Percentiles rank a stretch among this genome's conserved stretches.
Conservation (phyloP, 225 moss, liverwort and hornwort genomes). For the Ulota crispa region DNA sequence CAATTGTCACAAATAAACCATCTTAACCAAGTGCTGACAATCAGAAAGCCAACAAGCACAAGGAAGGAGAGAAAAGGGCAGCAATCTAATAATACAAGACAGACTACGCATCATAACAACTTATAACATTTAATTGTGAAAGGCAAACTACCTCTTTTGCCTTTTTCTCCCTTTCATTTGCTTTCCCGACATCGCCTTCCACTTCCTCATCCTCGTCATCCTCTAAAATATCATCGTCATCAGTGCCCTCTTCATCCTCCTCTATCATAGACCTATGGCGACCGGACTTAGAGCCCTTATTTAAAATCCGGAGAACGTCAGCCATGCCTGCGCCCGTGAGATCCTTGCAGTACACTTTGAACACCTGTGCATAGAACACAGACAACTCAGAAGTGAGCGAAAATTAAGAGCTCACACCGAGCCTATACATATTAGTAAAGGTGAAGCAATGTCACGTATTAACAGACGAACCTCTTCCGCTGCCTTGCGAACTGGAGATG, state of each 20-base stretch:
- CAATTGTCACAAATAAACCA: conserved; percentile 19
- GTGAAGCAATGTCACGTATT: neutral
- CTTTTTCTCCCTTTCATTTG: conserved; percentile 25
- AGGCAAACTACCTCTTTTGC: conserved; percentile 23
- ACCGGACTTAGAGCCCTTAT: conserved; percentile 62
- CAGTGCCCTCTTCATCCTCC: conserved; percentile 45
- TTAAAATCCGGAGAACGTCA: conserved; percentile 77
- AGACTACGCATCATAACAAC: neutral
- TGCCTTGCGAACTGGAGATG: conserved; percentile 71
- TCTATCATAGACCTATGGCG: conserved; percentile 83
- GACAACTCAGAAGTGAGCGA: conserved; percentile 20
- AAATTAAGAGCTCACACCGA: neutral
- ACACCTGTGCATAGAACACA: conserved; percentile 59
- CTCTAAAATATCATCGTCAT: conserved; percentile 65
- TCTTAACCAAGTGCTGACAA: conserved; percentile 1
- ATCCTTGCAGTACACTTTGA: conserved; percentile 78
- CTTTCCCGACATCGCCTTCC: conserved; percentile 26
- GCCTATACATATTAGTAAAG: neutral
- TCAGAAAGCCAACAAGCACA: neutral
- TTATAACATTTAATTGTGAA: neutral
- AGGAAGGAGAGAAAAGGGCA: neutral
- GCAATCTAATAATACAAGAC: neutral
- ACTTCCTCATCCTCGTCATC: conserved; percentile 48
- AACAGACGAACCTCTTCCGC: conserved; percentile 69
- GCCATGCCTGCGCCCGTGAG: conserved; percentile 76